Percentiles rank a stretch among this genome's conserved stretches.
phyloP scores from a whole-genome alignment of 768 basidiomycete genomes.

The Lentinula detonsa region DNA sequence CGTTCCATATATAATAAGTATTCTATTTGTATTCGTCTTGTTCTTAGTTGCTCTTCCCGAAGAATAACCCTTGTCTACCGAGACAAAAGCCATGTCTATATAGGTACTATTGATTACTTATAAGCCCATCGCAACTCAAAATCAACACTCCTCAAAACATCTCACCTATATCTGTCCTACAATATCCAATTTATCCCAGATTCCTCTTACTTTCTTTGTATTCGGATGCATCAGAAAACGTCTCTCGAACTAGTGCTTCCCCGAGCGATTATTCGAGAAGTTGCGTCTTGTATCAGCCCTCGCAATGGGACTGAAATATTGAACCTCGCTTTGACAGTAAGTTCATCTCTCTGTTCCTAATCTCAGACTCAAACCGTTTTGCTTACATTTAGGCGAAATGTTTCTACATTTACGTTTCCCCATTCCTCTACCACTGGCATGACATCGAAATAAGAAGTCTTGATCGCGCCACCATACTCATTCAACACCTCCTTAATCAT shows the following conservation, averaged over 20 bases:
- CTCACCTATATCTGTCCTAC: too few species aligned
- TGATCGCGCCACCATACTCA: neutral
- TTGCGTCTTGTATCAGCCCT: neutral
- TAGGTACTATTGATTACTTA: too few species aligned
- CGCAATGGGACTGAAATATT: neutral
- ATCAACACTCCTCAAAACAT: too few species aligned
- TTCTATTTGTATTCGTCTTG: too few species aligned
- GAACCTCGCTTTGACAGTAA: neutral
- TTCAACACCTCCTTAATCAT: conserved; percentile 1
- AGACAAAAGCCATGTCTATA: too few species aligned
- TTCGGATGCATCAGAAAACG: neutral
- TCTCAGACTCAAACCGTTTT: neutral
- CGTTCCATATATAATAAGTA: too few species aligned
- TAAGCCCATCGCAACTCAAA: too few species aligned
- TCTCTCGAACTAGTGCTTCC: neutral
- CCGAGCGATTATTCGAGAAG: neutral
- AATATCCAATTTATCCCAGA: neutral
- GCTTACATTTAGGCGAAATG: neutral
- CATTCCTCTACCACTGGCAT: neutral
- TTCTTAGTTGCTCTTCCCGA: too few species aligned
- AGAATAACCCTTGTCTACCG: too few species aligned
- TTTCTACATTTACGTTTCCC: neutral
- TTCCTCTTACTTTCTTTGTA: neutral
- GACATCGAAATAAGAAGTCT: neutral
- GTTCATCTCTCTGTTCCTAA: neutral